Percentiles rank a stretch among this genome's conserved stretches.
phyloP scores from a whole-genome alignment of 257 asterid species.

The Lavandula angustifolia region DNA sequence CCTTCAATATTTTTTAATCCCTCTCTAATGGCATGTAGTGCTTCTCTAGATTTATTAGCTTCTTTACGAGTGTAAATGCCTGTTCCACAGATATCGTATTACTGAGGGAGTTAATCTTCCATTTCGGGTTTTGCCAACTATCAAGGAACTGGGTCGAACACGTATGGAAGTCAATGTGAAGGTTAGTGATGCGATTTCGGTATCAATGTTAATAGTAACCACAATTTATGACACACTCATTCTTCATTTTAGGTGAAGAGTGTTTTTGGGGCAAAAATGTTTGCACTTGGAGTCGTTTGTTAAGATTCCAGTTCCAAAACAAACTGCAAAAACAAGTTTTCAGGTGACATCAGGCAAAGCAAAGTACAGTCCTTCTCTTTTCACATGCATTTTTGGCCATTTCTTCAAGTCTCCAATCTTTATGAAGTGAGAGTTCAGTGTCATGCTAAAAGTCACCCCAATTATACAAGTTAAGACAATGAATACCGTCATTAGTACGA shows the following conservation, averaged over 20 bases:
- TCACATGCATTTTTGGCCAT: no score
- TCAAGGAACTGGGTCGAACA: conserved; percentile 98
- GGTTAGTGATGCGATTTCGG: conserved; percentile 51
- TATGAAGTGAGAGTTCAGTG: conserved; percentile 2
- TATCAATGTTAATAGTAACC: neutral
- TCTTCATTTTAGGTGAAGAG: conserved; percentile 81
- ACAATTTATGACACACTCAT: conserved; percentile 4
- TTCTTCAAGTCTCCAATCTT: neutral
- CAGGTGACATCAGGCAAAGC: conserved; percentile 99
- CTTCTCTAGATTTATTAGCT: conserved; percentile 27
- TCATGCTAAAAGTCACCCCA: conserved; percentile 8
- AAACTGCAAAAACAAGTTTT: conserved; percentile 96
- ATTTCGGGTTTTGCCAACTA: conserved; percentile 94
- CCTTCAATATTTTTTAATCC: neutral
- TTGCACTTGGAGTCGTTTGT: conserved; percentile 98
- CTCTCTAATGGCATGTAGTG: neutral
- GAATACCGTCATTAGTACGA: neutral
- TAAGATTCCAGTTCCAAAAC: conserved; percentile 98
- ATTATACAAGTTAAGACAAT: neutral
- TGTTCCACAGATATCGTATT: conserved; percentile 77
- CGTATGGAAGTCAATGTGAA: conserved; percentile 99
- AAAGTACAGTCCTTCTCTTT: conserved; percentile 67
- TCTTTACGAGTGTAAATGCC: conserved; percentile 25
- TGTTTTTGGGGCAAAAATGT: conserved; percentile 99
- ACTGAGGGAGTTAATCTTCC: conserved; percentile 99